Evolutionary conservation across 768 basidiomycete genomes (phyloP), one percentile per base, ranked within the genome.

Genomic region (Dacryopinax spathularia): DNA sequence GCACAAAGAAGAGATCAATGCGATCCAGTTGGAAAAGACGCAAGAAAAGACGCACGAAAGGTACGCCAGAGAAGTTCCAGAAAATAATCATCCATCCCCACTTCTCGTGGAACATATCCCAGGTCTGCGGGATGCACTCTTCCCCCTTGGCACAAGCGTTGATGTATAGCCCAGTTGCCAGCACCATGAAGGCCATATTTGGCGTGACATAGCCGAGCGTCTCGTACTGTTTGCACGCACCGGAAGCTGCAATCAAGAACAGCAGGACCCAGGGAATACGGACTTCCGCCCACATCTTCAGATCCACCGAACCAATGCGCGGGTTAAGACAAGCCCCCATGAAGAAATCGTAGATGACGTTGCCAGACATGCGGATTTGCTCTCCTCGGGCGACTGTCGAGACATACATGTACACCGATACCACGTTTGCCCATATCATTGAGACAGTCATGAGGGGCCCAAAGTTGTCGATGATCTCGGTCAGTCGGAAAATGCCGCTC

Each of bases 81-180:
- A 97, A 97, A 72, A 96, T 96, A 67, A 97, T 87, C 83, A 97
- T 87, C 80, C 94, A 97, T 33, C 94, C 90, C 89, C 89, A 88
- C 81, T 99, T 99, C 72, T 99, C 95, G 69, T 95, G 91, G 78
- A 86, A 96, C 91, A 99, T 99, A 70, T 97, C 96, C 95, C 96
- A 98, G 1, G 92, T 94, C 74, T 95, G 91, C 5, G 91, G 91
- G 66, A 94, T 92, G 70, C 89, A 92, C 71, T 95, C 92, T 70
- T 95, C 93, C 39, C 88, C 93, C 73, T 96, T 96, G 65, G 82
- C 89, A 71, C 92, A 98, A 48, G 94, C 94, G 68, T 99, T 97
- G 66, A 97, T 79, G 74, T 98, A 98, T n/a, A 99, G 78, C 71
- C 90, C 91, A 9, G 93, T 97, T 2, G 93, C 96, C 65, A 95